A percentile compares a stretch with the other conserved stretches of the same genome.
Conservation (phyloP, 768 basidiomycete species). For the Macrocybe gigantea region DNA sequence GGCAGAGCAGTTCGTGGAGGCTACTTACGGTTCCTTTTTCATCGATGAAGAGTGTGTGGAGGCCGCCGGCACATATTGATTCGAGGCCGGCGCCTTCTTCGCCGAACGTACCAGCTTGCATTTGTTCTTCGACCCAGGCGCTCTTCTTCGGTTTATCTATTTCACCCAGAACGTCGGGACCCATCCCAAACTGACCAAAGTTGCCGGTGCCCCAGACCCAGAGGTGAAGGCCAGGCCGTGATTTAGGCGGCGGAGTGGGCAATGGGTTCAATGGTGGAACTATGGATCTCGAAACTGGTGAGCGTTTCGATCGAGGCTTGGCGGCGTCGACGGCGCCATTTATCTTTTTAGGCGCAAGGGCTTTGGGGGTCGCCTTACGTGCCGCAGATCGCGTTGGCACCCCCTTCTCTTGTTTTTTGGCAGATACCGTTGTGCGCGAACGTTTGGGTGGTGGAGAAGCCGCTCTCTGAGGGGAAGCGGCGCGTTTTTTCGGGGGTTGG, state of each 20-base stretch:
- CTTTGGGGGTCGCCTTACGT: constrained; percentile 13
- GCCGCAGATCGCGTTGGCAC: constrained; percentile 22
- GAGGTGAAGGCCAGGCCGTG: constrained; percentile 63
- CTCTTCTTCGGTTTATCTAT: constrained; percentile 74
- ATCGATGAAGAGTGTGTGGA: constrained; percentile 87
- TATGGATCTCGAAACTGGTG: constrained; percentile 17
- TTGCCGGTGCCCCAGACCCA: constrained; percentile 92
- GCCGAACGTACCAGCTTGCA: constrained; percentile 66
- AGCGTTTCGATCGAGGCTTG: constrained; percentile 10
- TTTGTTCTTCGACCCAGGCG: constrained; percentile 70
- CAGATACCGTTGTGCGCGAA: constrained; percentile 26
- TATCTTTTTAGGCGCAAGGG: constrained; percentile 18
- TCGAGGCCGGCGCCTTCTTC: constrained; percentile 76
- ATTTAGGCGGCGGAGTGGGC: constrained; percentile 48
- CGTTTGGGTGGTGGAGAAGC: constrained; percentile 47
- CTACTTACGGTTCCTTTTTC: constrained; percentile 80
- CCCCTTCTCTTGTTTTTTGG: constrained; percentile 38
- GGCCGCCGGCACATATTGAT: constrained; percentile 73
- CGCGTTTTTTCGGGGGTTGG: constrained; percentile 40
- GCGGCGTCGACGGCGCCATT: constrained; percentile 12
- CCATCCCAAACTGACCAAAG: constrained; percentile 94
- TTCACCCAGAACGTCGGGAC: constrained; percentile 67
- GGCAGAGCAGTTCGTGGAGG: neutral
- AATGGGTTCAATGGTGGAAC: constrained; percentile 46
- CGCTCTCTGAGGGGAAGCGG: constrained; percentile 40